These are phyloP conservation scores for Crucibulum laeve DNA, from an alignment of 768 basidiomycete species.

Conservation along the genomic window DNA sequence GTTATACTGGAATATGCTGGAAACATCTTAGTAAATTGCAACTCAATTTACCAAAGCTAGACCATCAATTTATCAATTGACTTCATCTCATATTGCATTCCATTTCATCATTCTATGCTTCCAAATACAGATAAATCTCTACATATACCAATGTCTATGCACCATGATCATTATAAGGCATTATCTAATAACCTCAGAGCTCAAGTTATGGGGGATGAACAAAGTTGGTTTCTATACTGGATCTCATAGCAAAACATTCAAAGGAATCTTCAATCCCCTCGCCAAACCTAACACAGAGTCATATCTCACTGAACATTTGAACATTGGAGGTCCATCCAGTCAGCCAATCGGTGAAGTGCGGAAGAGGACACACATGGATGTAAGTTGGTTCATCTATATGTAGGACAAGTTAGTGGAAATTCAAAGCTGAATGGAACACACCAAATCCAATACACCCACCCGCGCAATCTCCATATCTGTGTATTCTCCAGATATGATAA, in stretches of 20 bases:
- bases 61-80: too few species aligned
- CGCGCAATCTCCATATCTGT: conserved; percentile 71
- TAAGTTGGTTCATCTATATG: conserved; percentile 65
- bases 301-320: conserved; percentile 70
- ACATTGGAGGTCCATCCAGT: conserved; percentile 65
- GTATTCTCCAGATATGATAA: conserved; percentile 59
- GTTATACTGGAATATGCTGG: too few species aligned
- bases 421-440: conserved; percentile 18
- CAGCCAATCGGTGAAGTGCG: conserved; percentile 57
- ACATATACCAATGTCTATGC: too few species aligned
- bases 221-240: conserved; percentile 31
- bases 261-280: conserved; percentile 50
- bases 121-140: too few species aligned
- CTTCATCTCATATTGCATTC: too few species aligned
- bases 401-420: conserved; percentile 2
- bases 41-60: too few species aligned
- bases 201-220: too few species aligned
- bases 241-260: conserved; percentile 73
- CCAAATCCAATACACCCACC: conserved; percentile 54
- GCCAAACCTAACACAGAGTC: conserved; percentile 52
- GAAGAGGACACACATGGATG: conserved; percentile 60
- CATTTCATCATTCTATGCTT: too few species aligned
- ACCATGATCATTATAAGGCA: too few species aligned
- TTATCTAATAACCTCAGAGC: too few species aligned
- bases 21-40: too few species aligned